Evolutionary conservation across 805 yeast species (phyloP), one percentile per base, ranked within the genome.

Genomic region (Kregervanrija pseudodelftensis): DNA sequence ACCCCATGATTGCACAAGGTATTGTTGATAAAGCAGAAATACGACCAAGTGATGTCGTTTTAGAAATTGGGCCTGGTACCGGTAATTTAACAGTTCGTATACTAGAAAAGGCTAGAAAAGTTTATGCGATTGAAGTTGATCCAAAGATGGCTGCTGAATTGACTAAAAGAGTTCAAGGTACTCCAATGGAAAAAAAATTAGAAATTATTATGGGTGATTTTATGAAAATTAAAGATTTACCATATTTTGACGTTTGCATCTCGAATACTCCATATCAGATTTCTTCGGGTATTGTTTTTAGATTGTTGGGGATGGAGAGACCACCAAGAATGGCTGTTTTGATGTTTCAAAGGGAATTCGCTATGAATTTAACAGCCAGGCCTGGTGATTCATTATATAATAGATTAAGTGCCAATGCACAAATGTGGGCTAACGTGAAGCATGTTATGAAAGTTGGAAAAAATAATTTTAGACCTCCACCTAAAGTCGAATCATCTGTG

Each of bases 141-240:
- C 99, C 99, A n/a, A 74, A 97, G 68, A 93, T 93, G 99, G 99
- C 98, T 2, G 98, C 98, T 0, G 99, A 93, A 66, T 73, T 93
- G 57, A 88, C 97, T 10, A 93, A 93, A 64, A 82, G 99, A 71
- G 98, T 93, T 12, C 96, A 88, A 58, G 97, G 97, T 11, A 91
- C 95, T n/a, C 90, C 96, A 1, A 83, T 77, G 45, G 93, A 89
- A 63, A 88, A 87, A 67, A 90, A 89, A 62, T 72, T 93, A 45
- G 98, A 93, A 51, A 88, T 93, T 47, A 68, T 91, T 58, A 73
- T 93, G 51, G 99, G 99, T 14, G 99, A 93, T 67, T 90, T 89
- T 63, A 91, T 93, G 80, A 93, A 93, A 66, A 80, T 95, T 2
- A 97, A 93, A 39, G 57, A 50, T 10, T 69, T 93, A 45, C 98